Conservation (phyloP, 2,329 filamentous ascomycete species). For the Rhinocladiella mackenziei region DNA sequence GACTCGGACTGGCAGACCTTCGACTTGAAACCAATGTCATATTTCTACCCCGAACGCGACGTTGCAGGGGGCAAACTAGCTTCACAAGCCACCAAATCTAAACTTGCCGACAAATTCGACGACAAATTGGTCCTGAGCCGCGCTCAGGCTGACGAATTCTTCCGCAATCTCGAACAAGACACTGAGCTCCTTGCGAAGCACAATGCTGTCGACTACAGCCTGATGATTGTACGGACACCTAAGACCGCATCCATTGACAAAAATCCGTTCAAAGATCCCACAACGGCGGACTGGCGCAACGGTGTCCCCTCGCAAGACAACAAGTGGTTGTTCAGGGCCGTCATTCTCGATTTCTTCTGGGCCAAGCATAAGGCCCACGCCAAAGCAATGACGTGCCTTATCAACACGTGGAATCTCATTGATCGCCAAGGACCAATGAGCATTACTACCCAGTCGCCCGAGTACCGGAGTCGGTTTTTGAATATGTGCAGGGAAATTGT, state of each 20-base stretch:
- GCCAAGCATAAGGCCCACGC: conserved; percentile 67
- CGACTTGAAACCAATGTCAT: conserved; percentile 69
- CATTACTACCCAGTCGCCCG: conserved; percentile 64
- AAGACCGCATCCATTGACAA: conserved; percentile 30
- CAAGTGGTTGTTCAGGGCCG: conserved; percentile 63
- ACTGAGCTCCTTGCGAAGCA: conserved; percentile 58
- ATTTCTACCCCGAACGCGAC: conserved; percentile 73
- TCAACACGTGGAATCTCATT: conserved; percentile 61
- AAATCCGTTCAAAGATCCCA: conserved; percentile 33
- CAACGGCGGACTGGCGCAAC: conserved; percentile 54
- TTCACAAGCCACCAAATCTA: conserved; percentile 61
- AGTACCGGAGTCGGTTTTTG: conserved; percentile 60
- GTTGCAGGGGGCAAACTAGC: conserved; percentile 61
- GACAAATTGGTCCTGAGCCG: conserved; percentile 59
- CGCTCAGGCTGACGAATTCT: conserved; percentile 54
- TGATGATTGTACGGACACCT: conserved; percentile 63
- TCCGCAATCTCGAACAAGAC: conserved; percentile 55
- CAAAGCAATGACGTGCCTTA: conserved; percentile 61
- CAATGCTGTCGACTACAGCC: conserved; percentile 71
- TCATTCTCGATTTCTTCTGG: conserved; percentile 75
- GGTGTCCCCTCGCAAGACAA: conserved; percentile 54
- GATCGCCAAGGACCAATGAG: conserved; percentile 67
- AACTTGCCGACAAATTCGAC: conserved; percentile 63
- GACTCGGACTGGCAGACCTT: conserved; percentile 64
- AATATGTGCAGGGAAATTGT: conserved; percentile 49